phyloP scores from a whole-genome alignment of 2,329 filamentous ascomycete genomes.

The Fusarium sp. region DNA sequence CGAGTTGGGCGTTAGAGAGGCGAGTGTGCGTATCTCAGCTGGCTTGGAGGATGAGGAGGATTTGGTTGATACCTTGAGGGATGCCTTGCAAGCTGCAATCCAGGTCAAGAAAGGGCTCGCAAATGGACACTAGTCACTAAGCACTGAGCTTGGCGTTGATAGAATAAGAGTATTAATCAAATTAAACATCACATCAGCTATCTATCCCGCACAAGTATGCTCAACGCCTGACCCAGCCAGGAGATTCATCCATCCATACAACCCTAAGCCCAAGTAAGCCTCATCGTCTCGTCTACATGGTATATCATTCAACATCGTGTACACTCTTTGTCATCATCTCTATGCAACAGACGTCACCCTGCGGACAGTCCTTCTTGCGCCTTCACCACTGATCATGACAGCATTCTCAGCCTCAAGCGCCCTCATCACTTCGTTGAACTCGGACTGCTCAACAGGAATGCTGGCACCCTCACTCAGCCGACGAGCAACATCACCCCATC shows the following conservation, averaged over 20 bases:
- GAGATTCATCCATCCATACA: conserved; percentile 30
- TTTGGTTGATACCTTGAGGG: conserved; percentile 57
- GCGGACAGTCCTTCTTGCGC: conserved; percentile 84
- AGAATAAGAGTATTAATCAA: conserved; percentile 28
- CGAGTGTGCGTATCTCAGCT: conserved; percentile 63
- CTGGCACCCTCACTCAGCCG: conserved; percentile 79
- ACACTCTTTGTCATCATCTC: conserved; percentile 10
- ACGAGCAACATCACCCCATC: conserved; percentile 84
- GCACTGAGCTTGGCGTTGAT: not conserved
- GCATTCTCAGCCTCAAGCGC: conserved; percentile 87
- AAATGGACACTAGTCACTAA: not conserved
- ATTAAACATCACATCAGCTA: conserved; percentile 27
- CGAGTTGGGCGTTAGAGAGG: conserved; percentile 56
- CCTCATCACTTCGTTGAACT: conserved; percentile 87
- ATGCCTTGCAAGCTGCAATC: conserved; percentile 51
- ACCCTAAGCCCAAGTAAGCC: conserved; percentile 20
- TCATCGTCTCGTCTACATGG: conserved; percentile 38
- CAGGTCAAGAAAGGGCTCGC: conserved; percentile 25
- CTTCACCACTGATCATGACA: conserved; percentile 86
- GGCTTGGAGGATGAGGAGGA: conserved; percentile 63
- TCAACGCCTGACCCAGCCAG: conserved; percentile 46
- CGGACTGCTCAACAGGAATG: conserved; percentile 79
- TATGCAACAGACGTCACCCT: conserved; percentile 69
- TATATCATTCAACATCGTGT: conserved; percentile 47
- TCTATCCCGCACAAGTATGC: conserved; percentile 41